A percentile compares a stretch with the other conserved stretches of the same genome.
Evolutionary conservation across 768 basidiomycete genomes (phyloP).

Genomic region (Hygrophorus russula): DNA sequence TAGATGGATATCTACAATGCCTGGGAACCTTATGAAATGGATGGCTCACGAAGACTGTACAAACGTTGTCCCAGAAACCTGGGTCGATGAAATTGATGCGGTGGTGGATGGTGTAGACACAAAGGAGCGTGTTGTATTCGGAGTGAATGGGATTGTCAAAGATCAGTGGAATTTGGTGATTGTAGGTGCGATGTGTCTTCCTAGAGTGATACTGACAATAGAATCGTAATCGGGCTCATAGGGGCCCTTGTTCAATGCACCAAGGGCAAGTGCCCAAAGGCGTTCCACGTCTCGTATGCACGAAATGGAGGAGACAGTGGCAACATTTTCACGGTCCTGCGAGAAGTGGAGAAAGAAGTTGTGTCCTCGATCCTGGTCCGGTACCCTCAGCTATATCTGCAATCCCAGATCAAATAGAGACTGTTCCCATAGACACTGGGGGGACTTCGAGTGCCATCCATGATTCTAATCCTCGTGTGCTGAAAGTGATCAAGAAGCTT

Average conservation of each 20-base stretch:
- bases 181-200: conserved; percentile 1
- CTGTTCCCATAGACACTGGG: conserved; percentile 13
- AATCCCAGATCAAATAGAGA: conserved; percentile 18
- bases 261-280: conserved; percentile 86
- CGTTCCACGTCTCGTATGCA: conserved; percentile 92
- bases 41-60: conserved; percentile 78
- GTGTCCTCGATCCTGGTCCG: conserved; percentile 39
- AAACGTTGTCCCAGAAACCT: conserved; percentile 79
- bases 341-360: conserved; percentile 75
- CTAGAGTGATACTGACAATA: conserved; percentile 20
- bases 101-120: conserved; percentile 14
- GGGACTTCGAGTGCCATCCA: neutral
- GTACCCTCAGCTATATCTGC: conserved; percentile 2
- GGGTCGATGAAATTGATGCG: conserved; percentile 63
- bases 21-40: conserved; percentile 39
- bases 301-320: conserved; percentile 38
- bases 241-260: conserved; percentile 88
- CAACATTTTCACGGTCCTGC: conserved; percentile 49
- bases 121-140: conserved; percentile 55
- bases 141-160: conserved; percentile 80
- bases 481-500: conserved; percentile 64
- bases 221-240: conserved; percentile 48
- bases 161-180: conserved; percentile 89
- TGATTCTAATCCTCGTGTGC: conserved; percentile 20
- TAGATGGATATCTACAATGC: conserved; percentile 41